Percentiles rank a stretch among this genome's conserved stretches.
Evolutionary conservation across 2,329 filamentous ascomycete genomes (phyloP).

Genomic region (Talaromyces marneffei): DNA sequence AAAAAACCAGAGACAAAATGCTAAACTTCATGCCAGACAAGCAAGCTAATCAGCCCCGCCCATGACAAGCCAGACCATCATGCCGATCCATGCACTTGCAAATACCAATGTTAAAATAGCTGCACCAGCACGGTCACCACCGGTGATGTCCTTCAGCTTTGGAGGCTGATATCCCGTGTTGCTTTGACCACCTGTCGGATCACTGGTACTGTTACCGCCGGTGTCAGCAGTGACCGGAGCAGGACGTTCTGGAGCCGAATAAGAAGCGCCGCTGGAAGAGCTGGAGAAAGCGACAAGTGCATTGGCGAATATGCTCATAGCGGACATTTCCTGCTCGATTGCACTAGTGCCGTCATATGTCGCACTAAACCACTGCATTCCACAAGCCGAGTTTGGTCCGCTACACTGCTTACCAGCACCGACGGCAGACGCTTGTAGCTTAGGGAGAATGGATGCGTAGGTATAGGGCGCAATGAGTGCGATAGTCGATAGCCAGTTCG

Average conservation of each 20-base stretch:
- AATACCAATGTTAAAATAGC: slow-evolving; percentile 18
- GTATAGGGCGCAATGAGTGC: slow-evolving; percentile 56
- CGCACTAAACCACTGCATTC: slow-evolving; percentile 37
- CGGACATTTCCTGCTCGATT: slow-evolving; percentile 40
- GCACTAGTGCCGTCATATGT: slow-evolving; percentile 33
- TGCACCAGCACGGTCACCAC: slow-evolving; percentile 14
- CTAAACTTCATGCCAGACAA: not conserved
- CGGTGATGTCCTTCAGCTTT: slow-evolving; percentile 4
- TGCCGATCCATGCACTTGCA: slow-evolving; percentile 14
- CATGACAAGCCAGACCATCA: slow-evolving; percentile 16
- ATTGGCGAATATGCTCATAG: slow-evolving; percentile 32
- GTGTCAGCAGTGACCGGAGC: slow-evolving; percentile 43
- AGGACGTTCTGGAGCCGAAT: slow-evolving; percentile 17
- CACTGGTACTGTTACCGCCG: slow-evolving; percentile 54
- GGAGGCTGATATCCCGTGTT: slow-evolving; percentile 9
- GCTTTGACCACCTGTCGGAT: slow-evolving; percentile 40
- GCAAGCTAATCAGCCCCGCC: slow-evolving; percentile 11
- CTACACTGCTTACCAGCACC: slow-evolving; percentile 52
- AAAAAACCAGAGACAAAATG: not conserved
- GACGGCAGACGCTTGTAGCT: slow-evolving; percentile 48
- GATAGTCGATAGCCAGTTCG: slow-evolving; percentile 55
- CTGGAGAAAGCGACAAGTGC: slow-evolving; percentile 23
- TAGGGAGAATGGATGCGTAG: slow-evolving; percentile 45
- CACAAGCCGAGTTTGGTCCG: slow-evolving; percentile 52
- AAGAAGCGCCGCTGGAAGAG: slow-evolving; percentile 10